Base-by-base conservation (phyloP, 495 filamentous ascomycete species). In the Hypoxylon subgilvum region DNA sequence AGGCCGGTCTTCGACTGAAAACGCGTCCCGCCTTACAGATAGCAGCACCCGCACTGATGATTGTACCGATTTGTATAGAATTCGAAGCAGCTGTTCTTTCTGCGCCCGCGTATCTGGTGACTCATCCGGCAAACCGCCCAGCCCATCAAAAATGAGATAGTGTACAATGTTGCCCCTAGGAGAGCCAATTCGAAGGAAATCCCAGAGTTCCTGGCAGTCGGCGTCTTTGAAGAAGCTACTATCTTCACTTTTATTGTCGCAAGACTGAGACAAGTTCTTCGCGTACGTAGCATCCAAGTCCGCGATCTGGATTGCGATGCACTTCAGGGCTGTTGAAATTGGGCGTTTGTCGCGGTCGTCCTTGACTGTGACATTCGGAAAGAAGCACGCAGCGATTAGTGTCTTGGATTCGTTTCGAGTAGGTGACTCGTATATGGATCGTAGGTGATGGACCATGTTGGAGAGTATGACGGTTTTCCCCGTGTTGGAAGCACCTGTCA, bases 261-360 rank as follows among this genome's bases (percentile, higher is more conserved):
- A 65, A 22, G 61, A 21, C 7, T 31, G 31, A 5, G 57, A 44
- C 22, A 64, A 39, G 38, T 16, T 49, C 28, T 61, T 64, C 7
- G 59, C 67, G 36, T 55, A 63, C 10, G 52, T 56, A 17, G 41
- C 14, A 32, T 67, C 64, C 41, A 67, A 64, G 8, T 69, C 67
- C 1, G 61, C 67, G 6, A 69, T 34, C 18, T 69, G 67, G 2
- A 42, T 25, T 3, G 58, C 46, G n/a, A 69, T 61, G 1, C 50
- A 57, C 31, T 67, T 69, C 18, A 69, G 36, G 1, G 67, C 64
- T 10, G 64, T 54, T 19, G 54, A 51, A 13, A 61, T 52, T 4
- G 54, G 64, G 2, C 42, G 41, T 27, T 53, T 49, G 21, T 69
- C 60, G 6, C 34, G 43, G 14, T 65, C 62, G 4, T 25, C 52